A percentile compares a stretch with the other conserved stretches of the same genome.
Evolutionary conservation across 805 yeast species (phyloP).

Genomic region (Metschnikowia henanensis): DNA sequence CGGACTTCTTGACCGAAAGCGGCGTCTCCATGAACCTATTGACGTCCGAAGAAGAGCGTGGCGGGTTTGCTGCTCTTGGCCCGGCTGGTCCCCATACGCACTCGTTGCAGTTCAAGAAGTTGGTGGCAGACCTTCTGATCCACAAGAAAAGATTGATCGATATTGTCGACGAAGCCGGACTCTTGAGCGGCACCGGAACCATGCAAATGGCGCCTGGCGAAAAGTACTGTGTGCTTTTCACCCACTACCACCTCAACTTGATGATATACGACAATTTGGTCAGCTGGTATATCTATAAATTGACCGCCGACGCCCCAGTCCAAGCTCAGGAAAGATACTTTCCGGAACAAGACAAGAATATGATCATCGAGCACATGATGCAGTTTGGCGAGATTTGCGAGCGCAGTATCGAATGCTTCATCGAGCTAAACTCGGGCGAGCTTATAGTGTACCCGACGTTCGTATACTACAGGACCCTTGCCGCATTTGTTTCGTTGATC

Average conservation of each 20-base stretch:
- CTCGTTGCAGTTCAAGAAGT: background rate
- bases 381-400: slow-evolving; percentile 47
- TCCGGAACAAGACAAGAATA: background rate
- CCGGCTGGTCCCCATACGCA: background rate
- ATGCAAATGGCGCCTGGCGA: slow-evolving; percentile 1
- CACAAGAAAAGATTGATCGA: background rate
- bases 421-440: slow-evolving; percentile 35
- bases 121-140: background rate
- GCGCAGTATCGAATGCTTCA: slow-evolving; percentile 46
- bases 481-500: slow-evolving; percentile 48
- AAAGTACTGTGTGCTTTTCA: slow-evolving; percentile 21
- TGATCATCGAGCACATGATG: slow-evolving; percentile 37
- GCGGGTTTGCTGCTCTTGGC: slow-evolving; percentile 1
- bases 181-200: background rate
- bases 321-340: background rate
- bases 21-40: slow-evolving; percentile 11
- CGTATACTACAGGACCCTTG: slow-evolving; percentile 53
- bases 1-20: slow-evolving; percentile 25
- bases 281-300: slow-evolving; percentile 30
- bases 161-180: background rate
- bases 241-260: slow-evolving; percentile 51
- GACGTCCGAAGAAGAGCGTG: slow-evolving; percentile 9
- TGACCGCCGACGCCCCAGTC: slow-evolving; percentile 3
- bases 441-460: slow-evolving; percentile 48
- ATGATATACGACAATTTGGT: slow-evolving; percentile 53